Evolutionary conservation across 1,284 basidiomycete genomes (phyloP).

Genomic region (Phylloboletellus chloephorus): DNA sequence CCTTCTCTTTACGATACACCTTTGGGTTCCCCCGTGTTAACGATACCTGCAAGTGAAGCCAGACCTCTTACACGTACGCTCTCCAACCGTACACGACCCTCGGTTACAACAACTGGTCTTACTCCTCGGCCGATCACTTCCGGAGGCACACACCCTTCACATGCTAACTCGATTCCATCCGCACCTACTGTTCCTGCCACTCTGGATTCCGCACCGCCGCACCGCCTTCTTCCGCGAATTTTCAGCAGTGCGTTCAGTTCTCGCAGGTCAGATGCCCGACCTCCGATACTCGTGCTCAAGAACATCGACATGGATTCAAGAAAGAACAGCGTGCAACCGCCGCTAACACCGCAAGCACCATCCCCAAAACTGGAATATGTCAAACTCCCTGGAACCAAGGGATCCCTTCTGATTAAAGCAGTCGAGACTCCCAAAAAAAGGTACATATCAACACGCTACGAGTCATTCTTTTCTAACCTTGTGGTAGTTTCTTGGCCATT

Average conservation of each 20-base stretch:
- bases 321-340: constrained; percentile 28
- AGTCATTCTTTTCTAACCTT: constrained; percentile 6
- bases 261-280: constrained; percentile 54
- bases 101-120: constrained; percentile 7
- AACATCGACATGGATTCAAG: constrained; percentile 34
- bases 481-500: constrained; percentile 76
- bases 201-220: constrained; percentile 38
- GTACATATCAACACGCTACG: constrained; percentile 35
- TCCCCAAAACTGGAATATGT: constrained; percentile 84
- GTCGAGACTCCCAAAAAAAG: constrained; percentile 85
- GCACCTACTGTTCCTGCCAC: constrained; percentile 30
- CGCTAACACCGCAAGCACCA: constrained; percentile 48
- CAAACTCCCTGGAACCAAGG: constrained; percentile 86
- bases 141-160: constrained; percentile 8
- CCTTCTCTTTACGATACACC: constrained; percentile 21
- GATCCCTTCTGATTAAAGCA: constrained; percentile 73
- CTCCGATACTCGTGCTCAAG: constrained; percentile 29
- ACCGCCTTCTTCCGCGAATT: constrained; percentile 66
- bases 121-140: constrained; percentile 26
- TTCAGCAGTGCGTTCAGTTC: constrained; percentile 58
- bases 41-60: constrained; percentile 15
- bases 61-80: constrained; percentile 24
- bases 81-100: constrained; percentile 20
- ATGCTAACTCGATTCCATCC: constrained; percentile 18
- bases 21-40: constrained; percentile 16